These are phyloP conservation scores for Cystobasidiopsis lactophilus DNA, from an alignment of 768 basidiomycete species.

Conservation along the genomic window DNA sequence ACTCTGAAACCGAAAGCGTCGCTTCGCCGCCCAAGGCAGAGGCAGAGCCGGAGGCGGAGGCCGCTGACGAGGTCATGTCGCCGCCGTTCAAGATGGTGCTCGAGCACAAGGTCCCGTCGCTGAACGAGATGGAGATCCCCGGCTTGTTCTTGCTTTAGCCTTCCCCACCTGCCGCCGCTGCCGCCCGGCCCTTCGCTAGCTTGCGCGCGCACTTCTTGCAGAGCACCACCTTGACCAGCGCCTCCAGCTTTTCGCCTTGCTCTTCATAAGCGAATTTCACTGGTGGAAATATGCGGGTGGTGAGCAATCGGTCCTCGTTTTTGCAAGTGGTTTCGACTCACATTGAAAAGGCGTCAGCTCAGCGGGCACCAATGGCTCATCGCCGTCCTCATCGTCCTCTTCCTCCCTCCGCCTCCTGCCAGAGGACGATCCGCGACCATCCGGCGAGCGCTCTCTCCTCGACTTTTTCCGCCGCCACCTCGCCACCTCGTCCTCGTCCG, in stretches of 20 bases:
- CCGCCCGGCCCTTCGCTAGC: conserved; percentile 18
- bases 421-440: neutral
- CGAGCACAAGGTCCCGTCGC: too few relatives aligned
- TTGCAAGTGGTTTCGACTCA: neutral
- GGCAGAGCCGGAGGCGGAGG: too few relatives aligned
- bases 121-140: too few relatives aligned
- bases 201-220: conserved; percentile 24
- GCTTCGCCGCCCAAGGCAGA: too few relatives aligned
- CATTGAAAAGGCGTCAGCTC: conserved; percentile 22
- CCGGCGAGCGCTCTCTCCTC: neutral
- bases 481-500: neutral
- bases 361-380: conserved; percentile 15
- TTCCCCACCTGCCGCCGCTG: conserved; percentile 1
- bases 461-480: neutral
- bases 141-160: neutral
- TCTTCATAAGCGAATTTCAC: conserved; percentile 27
- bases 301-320: too few relatives aligned
- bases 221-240: conserved; percentile 26
- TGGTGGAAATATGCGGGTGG: neutral
- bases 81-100: too few relatives aligned
- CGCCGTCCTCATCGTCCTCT: conserved; percentile 6
- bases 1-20: too few relatives aligned
- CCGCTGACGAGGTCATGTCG: too few relatives aligned
- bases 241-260: conserved; percentile 21
- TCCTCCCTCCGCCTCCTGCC: neutral